A percentile compares a stretch with the other conserved stretches of the same genome.
Evolutionary conservation across 352 stramenopile species (phyloP).

Genomic region (Phytophthora nicotianae): DNA sequence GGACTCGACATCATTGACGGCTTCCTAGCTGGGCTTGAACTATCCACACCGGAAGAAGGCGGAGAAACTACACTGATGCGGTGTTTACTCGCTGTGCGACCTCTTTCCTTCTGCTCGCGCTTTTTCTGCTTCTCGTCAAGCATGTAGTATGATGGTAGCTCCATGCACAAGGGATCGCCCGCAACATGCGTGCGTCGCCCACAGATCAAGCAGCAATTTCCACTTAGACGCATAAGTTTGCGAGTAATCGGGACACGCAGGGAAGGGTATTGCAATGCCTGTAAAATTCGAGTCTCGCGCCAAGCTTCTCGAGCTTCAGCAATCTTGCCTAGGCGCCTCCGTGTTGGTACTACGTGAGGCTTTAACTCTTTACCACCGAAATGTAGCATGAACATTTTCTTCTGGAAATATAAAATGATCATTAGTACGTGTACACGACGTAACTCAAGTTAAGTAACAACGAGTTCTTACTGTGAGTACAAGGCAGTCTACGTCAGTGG

Average conservation of each 20-base stretch:
- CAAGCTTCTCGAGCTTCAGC: conserved; percentile 64
- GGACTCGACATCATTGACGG: conserved; percentile 7
- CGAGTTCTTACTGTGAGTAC: conserved; percentile 62
- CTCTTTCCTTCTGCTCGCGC: conserved; percentile 40
- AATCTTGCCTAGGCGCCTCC: conserved; percentile 56
- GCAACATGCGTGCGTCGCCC: conserved; percentile 71
- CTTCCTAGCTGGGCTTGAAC: conserved; percentile 2
- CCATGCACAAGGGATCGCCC: conserved; percentile 83
- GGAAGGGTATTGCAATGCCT: conserved; percentile 71
- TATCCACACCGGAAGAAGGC: conserved; percentile 6
- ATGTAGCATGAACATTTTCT: conserved; percentile 77
- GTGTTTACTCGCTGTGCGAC: conserved; percentile 49
- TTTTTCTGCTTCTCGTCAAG: conserved; percentile 68
- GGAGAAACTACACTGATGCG: conserved; percentile 49
- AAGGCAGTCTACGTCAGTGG: conserved; percentile 73
- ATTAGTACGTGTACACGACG: neutral
- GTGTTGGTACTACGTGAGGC: conserved; percentile 50
- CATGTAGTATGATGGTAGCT: conserved; percentile 72
- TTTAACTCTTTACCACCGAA: conserved; percentile 74
- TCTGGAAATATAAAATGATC: conserved; percentile 33
- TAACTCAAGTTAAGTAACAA: conserved; percentile 7
- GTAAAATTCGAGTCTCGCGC: conserved; percentile 76
- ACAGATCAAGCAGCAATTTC: conserved; percentile 81
- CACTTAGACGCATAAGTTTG: conserved; percentile 86
- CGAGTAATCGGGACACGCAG: conserved; percentile 76